Evolutionary conservation across 2,329 filamentous ascomycete species (phyloP).

Genomic region (Gyromitra esculenta): DNA sequence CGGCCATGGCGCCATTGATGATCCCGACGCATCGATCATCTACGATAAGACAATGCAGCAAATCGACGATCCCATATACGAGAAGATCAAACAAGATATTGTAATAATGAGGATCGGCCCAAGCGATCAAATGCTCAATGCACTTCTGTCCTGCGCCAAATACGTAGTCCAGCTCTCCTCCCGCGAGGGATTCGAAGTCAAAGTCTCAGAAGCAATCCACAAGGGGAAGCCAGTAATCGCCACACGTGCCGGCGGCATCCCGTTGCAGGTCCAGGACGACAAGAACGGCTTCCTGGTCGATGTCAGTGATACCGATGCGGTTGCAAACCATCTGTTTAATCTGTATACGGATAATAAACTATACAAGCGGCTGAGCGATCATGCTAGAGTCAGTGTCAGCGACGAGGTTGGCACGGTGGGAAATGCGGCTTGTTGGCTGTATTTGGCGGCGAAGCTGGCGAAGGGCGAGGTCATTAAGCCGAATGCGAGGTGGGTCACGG

Average conservation of each 20-base stretch:
- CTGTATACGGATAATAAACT: constrained; percentile 73
- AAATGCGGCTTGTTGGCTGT: constrained; percentile 79
- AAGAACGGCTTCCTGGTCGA: constrained; percentile 79
- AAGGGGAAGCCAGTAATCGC: constrained; percentile 82
- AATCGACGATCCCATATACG: constrained; percentile 69
- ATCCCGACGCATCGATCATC: constrained; percentile 77
- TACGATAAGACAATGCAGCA: constrained; percentile 77
- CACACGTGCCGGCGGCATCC: constrained; percentile 79
- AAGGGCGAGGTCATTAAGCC: constrained; percentile 68
- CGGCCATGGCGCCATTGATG: constrained; percentile 82
- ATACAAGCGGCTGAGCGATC: constrained; percentile 73
- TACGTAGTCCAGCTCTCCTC: constrained; percentile 82
- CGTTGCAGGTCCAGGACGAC: constrained; percentile 76
- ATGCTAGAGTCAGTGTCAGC: constrained; percentile 73
- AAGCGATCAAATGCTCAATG: constrained; percentile 82
- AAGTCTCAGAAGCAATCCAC: constrained; percentile 83
- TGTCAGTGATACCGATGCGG: constrained; percentile 74
- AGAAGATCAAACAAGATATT: constrained; percentile 71
- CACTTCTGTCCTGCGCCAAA: constrained; percentile 75
- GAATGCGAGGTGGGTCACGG: constrained; percentile 75
- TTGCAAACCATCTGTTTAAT: constrained; percentile 73
- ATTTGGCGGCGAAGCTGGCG: constrained; percentile 74
- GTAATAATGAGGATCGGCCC: constrained; percentile 80
- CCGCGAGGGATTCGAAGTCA: constrained; percentile 85
- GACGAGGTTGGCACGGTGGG: constrained; percentile 85